Evolutionary conservation across 148 eudicot genomes (phyloP).

Genomic region (Vaccinium vitisidaea): DNA sequence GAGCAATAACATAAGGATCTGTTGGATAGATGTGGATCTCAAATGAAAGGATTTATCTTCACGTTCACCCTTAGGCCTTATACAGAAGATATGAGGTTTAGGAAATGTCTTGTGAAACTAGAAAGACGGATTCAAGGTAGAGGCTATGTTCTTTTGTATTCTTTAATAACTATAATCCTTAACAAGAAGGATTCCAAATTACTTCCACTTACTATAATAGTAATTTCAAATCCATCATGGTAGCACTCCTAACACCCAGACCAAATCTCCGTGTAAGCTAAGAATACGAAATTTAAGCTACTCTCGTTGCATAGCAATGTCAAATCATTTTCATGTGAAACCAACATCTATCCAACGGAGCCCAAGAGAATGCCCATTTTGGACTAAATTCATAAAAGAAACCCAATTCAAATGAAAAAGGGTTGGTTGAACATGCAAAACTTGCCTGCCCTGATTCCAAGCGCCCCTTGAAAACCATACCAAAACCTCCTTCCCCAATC

Average conservation of each 20-base stretch:
- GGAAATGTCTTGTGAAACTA: not conserved
- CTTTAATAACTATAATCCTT: not conserved
- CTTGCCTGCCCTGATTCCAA: slow-evolving; percentile 62
- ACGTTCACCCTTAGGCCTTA: not conserved
- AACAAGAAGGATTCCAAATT: not conserved
- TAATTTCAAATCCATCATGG: not conserved
- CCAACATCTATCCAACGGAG: not conserved
- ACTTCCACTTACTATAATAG: not conserved
- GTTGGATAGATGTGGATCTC: not conserved
- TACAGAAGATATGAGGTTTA: not conserved
- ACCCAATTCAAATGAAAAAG: not conserved
- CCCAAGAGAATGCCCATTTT: not conserved
- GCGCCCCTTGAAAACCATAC: slow-evolving; percentile 80
- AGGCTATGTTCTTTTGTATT: not conserved
- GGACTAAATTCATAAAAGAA: not conserved
- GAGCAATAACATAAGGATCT: not conserved
- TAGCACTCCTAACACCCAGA: not conserved
- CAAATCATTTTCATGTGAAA: not conserved
- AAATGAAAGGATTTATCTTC: not conserved
- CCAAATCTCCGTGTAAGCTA: not conserved
- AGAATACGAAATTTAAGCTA: not conserved
- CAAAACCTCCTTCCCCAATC: slow-evolving; percentile 98
- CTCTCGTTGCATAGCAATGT: not conserved
- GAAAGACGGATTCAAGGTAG: not conserved
- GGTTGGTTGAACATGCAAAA: slow-evolving; percentile 7